Base-by-base conservation (phyloP, 225 moss, liverwort and hornwort genomes). In the Straminergon stramineum region DNA sequence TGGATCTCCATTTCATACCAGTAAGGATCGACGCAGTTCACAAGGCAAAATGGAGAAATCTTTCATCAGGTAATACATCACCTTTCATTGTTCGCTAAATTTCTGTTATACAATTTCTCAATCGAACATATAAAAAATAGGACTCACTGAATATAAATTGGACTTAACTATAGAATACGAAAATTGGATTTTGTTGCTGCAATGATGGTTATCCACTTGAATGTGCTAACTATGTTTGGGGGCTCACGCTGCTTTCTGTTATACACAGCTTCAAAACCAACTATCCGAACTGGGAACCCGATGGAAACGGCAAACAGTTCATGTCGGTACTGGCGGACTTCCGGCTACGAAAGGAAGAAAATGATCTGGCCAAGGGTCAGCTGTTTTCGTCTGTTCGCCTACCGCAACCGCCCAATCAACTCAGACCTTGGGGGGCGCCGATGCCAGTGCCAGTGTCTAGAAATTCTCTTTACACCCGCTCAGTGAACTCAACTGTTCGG, bases 21-120 rank as follows among this genome's bases (percentile, higher is more conserved):
- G 93, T 90, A 99, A 97, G 90, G 99, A 97, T 87, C 92, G 97
- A 89, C 96, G 99, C 67, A 99, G 99, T 88, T 95, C 97, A 63
- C 99, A 97, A 96, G 99, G 99, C 75, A 99, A 99, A 91, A 99
- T 99, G 99, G 97, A 99, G 87, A 99, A 99, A 91, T 99, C 99
- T 39, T 99, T 99, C n/a, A 92, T 99, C 91, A 97, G 99, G 99
- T 97, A 93, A 37, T 66, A 34, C 76, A 66, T 73, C 78, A 60
- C 74, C 23, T 30, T 81, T 30, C 41, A 31, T 84, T 65, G 66
- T 86, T 60, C 19, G 30, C 51, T 80, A 45, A 60, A 58, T 37
- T 15, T 91, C 15, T 76, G 39, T 84, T 76, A 85, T 48, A 48
- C 48, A 48, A 48, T 48, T 48, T 48, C 84, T 68, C 13, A 10